phyloP scores from a whole-genome alignment of 495 filamentous ascomycete genomes.

The Melanomma pulvis-pyrius region DNA sequence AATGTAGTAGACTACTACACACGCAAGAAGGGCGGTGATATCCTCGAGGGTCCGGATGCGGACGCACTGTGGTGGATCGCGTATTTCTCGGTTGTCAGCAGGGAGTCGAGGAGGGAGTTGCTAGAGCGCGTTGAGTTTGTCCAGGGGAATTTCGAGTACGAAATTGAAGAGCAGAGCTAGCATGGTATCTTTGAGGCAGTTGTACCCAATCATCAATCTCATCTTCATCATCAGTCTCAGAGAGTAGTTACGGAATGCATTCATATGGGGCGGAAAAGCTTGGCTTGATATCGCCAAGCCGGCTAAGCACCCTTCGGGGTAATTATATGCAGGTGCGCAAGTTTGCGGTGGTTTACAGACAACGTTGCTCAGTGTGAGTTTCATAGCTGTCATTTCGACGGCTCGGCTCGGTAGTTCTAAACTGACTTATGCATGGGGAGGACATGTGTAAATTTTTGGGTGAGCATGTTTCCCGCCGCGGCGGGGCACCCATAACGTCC shows the following conservation, averaged over 20 bases:
- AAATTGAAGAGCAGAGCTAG: not conserved
- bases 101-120: slow-evolving; percentile 49
- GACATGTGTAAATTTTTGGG: not conserved
- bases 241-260: not conserved
- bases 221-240: not conserved
- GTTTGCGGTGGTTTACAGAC: slow-evolving; percentile 1
- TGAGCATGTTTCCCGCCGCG: slow-evolving; percentile 3
- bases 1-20: slow-evolving; percentile 13
- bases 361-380: not conserved
- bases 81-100: slow-evolving; percentile 42
- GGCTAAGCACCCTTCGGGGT: not conserved
- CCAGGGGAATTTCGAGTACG: slow-evolving; percentile 10
- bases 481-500: not conserved
- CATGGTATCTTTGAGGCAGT: not conserved
- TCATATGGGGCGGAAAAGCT: not conserved
- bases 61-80: slow-evolving; percentile 12
- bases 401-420: not conserved
- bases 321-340: slow-evolving; percentile 8
- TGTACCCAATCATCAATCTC: not conserved
- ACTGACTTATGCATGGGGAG: not conserved
- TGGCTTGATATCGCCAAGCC: not conserved
- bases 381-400: not conserved
- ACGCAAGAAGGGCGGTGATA: slow-evolving; percentile 4
- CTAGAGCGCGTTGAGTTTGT: slow-evolving; percentile 7
- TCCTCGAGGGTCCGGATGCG: slow-evolving; percentile 9